These are phyloP conservation scores for Pyrenula massariospora DNA, from an alignment of 495 filamentous ascomycete species.

Conservation along the genomic window DNA sequence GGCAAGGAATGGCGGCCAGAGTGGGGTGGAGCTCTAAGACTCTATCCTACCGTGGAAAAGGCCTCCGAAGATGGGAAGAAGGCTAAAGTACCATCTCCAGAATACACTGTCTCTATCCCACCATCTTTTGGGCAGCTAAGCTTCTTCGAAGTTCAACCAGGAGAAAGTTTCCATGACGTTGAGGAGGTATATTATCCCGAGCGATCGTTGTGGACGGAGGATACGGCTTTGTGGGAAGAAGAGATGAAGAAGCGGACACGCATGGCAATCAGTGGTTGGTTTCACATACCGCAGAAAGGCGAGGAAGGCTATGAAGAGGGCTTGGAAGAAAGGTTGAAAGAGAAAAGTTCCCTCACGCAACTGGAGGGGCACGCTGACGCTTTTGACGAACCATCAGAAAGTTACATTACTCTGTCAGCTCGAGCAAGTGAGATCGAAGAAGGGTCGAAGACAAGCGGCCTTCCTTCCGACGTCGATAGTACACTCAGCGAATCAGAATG, in stretches of 20 bases:
- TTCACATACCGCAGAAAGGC: conserved; percentile 90
- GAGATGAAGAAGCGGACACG: conserved; percentile 59
- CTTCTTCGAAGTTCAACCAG: conserved; percentile 96
- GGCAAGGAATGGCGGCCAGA: conserved; percentile 69
- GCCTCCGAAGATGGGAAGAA: conserved; percentile 58
- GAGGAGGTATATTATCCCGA: conserved; percentile 82
- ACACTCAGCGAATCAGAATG: conserved; percentile 65
- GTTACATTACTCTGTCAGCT: conserved; percentile 30
- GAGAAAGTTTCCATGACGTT: conserved; percentile 96
- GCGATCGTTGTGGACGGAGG: conserved; percentile 12
- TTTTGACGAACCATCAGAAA: conserved; percentile 67
- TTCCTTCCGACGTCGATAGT: conserved; percentile 28
- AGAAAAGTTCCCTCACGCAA: conserved; percentile 81
- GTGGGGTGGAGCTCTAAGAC: conserved; percentile 86
- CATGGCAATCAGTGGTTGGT: conserved; percentile 99
- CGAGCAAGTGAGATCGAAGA: conserved; percentile 6
- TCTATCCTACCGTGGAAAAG: conserved; percentile 65
- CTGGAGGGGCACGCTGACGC: conserved; percentile 81
- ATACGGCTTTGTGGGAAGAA: conserved; percentile 46
- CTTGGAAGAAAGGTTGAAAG: conserved; percentile 74
- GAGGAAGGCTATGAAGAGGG: conserved; percentile 89
- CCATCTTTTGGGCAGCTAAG: conserved; percentile 95
- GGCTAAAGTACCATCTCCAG: conserved; percentile 62
- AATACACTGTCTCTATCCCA: conserved; percentile 66
- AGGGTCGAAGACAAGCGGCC: conserved; percentile 20